Evolutionary conservation across 2,329 filamentous ascomycete genomes (phyloP).

Genomic region (Anthostomella pinea): DNA sequence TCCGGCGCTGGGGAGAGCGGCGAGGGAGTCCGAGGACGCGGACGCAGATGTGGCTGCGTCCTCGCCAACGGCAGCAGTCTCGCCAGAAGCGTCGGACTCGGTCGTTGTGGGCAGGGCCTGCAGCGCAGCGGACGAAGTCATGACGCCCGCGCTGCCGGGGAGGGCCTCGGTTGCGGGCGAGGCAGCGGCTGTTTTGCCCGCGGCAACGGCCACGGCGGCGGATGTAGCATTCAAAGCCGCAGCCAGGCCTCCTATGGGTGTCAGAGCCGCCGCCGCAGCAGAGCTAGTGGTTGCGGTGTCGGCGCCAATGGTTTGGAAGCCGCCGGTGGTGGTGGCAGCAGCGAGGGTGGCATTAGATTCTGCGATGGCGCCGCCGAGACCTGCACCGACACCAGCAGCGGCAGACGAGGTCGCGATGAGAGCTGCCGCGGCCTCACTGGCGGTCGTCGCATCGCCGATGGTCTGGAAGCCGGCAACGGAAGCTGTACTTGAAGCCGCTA

Average conservation of each 20-base stretch:
- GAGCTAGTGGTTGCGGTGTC: too few relatives aligned
- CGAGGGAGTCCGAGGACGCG: slow-evolving; percentile 4
- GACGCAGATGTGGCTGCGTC: not conserved
- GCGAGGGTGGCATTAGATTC: too few relatives aligned
- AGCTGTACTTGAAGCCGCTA: not conserved
- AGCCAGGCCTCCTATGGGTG: too few relatives aligned
- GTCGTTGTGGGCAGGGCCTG: slow-evolving; percentile 2
- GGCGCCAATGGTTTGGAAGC: slow-evolving; percentile 15
- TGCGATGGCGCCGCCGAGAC: too few relatives aligned
- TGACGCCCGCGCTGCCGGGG: not conserved
- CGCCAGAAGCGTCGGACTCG: slow-evolving; percentile 1
- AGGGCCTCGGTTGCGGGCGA: not conserved
- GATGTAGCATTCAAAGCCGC: too few relatives aligned
- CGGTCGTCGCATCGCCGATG: too few relatives aligned
- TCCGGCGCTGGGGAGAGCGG: slow-evolving; percentile 9
- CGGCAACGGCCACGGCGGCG: slow-evolving; percentile 7
- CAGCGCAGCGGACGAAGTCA: slow-evolving; percentile 1
- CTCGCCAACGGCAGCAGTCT: not conserved
- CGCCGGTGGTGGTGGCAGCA: too few relatives aligned
- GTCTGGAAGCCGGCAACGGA: too few relatives aligned
- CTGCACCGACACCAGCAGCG: slow-evolving; percentile 3
- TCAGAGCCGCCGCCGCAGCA: too few relatives aligned
- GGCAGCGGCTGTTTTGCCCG: not conserved
- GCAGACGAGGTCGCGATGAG: not conserved
- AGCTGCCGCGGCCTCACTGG: too few relatives aligned